Conservation (phyloP, 768 basidiomycete genomes). For the Rhodotorula kratochvilovae region DNA sequence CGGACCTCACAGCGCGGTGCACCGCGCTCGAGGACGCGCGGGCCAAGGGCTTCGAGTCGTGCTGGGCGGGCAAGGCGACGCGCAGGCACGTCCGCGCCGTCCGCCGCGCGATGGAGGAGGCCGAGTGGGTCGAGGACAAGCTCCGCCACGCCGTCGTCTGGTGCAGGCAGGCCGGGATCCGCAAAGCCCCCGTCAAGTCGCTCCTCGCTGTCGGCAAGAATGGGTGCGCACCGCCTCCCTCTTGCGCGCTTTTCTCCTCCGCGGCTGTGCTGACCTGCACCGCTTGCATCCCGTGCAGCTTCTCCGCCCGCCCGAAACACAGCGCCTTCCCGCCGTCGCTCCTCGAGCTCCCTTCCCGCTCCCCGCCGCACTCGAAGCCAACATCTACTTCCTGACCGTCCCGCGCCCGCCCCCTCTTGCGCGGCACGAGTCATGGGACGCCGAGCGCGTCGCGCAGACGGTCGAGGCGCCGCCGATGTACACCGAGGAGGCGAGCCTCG, state of each 20-base stretch:
- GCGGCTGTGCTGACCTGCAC: too few relatives aligned
- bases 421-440: background rate
- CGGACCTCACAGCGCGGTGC: conserved; percentile 5
- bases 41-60: background rate
- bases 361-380: conserved; percentile 11
- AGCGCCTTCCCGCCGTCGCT: conserved; percentile 5
- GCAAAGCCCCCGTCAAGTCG: conserved; percentile 11
- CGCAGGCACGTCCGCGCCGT: background rate
- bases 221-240: conserved; percentile 6
- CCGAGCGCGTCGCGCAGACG: background rate
- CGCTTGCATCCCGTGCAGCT: background rate
- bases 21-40: background rate
- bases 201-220: conserved; percentile 7
- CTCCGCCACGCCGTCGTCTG: conserved; percentile 11
- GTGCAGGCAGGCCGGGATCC: conserved; percentile 3
- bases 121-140: conserved; percentile 23
- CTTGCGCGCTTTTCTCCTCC: background rate
- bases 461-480: background rate
- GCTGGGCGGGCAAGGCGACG: conserved; percentile 24
- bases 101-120: conserved; percentile 12
- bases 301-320: conserved; percentile 1
- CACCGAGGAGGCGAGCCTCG: background rate
- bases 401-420: conserved; percentile 1
- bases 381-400: conserved; percentile 7
- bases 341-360: conserved; percentile 28